Evolutionary conservation across 148 eudicot genomes (phyloP).

Genomic region (Pharnaceum exiguum): DNA sequence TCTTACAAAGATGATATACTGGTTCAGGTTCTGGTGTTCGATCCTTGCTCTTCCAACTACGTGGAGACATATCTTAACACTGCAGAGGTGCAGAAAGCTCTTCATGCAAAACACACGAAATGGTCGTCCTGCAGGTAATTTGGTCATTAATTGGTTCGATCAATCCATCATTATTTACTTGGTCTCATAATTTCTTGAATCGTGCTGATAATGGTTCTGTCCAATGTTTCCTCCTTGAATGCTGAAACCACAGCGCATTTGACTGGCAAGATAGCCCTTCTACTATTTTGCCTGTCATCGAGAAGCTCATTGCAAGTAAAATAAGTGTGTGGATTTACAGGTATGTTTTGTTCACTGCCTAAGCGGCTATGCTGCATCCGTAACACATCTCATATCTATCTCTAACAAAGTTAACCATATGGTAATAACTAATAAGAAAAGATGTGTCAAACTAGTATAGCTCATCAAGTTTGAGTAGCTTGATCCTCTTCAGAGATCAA

Average conservation of each 20-base stretch:
- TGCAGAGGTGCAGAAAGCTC: constrained; percentile 40
- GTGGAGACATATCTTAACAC: constrained; percentile 32
- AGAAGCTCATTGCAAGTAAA: constrained; percentile 35
- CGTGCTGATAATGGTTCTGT: not conserved
- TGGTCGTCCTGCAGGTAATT: constrained; percentile 38
- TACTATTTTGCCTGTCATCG: constrained; percentile 36
- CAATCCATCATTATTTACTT: not conserved
- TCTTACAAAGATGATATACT: not conserved
- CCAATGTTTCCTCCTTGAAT: not conserved
- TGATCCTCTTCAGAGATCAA: not conserved
- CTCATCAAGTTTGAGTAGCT: no score
- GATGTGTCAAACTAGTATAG: no score
- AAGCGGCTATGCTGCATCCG: not conserved
- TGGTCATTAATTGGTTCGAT: not conserved
- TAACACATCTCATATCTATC: no score
- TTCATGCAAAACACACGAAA: constrained; percentile 34
- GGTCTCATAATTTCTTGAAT: not conserved
- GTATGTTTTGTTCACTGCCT: constrained; percentile 9
- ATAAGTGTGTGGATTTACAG: constrained; percentile 45
- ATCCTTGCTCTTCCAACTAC: constrained; percentile 39
- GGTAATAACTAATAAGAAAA: no score
- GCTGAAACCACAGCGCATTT: constrained; percentile 14
- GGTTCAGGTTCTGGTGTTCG: constrained; percentile 25
- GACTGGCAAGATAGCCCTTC: constrained; percentile 38
- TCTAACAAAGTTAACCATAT: no score